Percentiles rank a stretch among this genome's conserved stretches.
Conservation (phyloP, 345 rosid genomes). For the Moringa oleifera region DNA sequence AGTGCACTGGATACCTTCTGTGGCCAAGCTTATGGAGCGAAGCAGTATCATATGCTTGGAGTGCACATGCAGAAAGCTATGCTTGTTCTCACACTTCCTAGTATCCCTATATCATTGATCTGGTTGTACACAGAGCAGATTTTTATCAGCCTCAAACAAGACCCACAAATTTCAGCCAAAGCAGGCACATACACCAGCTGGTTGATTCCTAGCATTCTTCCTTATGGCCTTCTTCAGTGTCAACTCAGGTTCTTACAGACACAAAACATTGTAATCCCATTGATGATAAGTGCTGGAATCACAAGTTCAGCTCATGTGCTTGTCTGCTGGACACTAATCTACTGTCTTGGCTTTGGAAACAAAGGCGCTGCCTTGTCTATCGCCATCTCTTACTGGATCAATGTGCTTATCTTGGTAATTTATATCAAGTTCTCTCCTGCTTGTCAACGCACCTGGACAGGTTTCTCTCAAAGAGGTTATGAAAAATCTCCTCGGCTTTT, state of each 20-base stretch:
- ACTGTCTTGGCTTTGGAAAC: conserved; percentile 22
- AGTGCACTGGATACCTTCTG: conserved; percentile 79
- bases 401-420: conserved; percentile 25
- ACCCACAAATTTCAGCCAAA: conserved; percentile 15
- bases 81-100: conserved; percentile 18
- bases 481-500: conserved; percentile 19
- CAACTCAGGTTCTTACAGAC: conserved; percentile 29
- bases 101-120: conserved; percentile 24
- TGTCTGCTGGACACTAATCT: conserved; percentile 24
- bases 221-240: conserved; percentile 31
- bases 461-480: conserved; percentile 24
- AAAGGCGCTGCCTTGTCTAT: conserved; percentile 34
- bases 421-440: conserved; percentile 28
- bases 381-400: conserved; percentile 31
- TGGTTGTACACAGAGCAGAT: conserved; percentile 22
- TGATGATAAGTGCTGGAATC: conserved; percentile 19
- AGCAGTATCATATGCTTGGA: conserved; percentile 41
- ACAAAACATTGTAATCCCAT: conserved; percentile 20
- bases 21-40: conserved; percentile 83
- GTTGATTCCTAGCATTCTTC: conserved; percentile 29
- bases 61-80: conserved; percentile 34
- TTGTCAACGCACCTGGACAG: conserved; percentile 31
- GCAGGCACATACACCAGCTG: conserved; percentile 25
- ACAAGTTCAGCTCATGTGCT: conserved; percentile 27
- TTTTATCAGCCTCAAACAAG: conserved; percentile 20